Evolutionary conservation across 495 filamentous ascomycete species (phyloP).

Genomic region (Penicillium atrosanguineum): DNA sequence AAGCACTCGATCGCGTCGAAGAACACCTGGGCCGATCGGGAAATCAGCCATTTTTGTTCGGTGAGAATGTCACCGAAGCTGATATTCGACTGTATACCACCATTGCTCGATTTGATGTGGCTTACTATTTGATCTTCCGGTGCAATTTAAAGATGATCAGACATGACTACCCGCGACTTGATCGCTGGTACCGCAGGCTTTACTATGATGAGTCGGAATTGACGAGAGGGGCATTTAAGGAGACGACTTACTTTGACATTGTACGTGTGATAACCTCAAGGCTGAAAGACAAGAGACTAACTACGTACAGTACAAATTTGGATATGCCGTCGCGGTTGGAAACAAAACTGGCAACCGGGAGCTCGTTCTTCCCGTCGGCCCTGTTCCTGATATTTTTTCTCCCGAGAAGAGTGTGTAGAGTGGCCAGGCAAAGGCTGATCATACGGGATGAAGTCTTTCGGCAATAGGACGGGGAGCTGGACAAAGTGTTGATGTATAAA

Average conservation of each 20-base stretch:
- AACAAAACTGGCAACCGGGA: conserved; percentile 11
- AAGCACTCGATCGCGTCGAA: conserved; percentile 62
- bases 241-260: conserved; percentile 64
- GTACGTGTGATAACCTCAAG: conserved; percentile 32
- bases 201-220: conserved; percentile 64
- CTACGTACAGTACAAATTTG: conserved; percentile 8
- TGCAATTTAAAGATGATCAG: conserved; percentile 71
- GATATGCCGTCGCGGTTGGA: conserved; percentile 43
- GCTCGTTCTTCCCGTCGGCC: conserved; percentile 57
- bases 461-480: too few relatives aligned
- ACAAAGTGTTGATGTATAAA: too few relatives aligned
- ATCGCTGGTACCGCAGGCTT: conserved; percentile 66
- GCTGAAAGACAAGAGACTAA: background rate
- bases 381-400: conserved; percentile 55
- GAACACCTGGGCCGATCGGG: conserved; percentile 46
- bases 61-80: conserved; percentile 62
- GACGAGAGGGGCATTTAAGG: conserved; percentile 58
- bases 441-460: too few relatives aligned
- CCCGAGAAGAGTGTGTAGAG: conserved; percentile 1
- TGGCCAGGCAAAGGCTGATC: background rate
- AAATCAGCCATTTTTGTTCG: conserved; percentile 61
- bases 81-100: conserved; percentile 66
- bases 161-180: conserved; percentile 64
- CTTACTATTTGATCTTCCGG: conserved; percentile 67
- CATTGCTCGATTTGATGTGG: conserved; percentile 64